phyloP scores from a whole-genome alignment of 1,139 yeast species.

The Kodamaea suecica region DNA sequence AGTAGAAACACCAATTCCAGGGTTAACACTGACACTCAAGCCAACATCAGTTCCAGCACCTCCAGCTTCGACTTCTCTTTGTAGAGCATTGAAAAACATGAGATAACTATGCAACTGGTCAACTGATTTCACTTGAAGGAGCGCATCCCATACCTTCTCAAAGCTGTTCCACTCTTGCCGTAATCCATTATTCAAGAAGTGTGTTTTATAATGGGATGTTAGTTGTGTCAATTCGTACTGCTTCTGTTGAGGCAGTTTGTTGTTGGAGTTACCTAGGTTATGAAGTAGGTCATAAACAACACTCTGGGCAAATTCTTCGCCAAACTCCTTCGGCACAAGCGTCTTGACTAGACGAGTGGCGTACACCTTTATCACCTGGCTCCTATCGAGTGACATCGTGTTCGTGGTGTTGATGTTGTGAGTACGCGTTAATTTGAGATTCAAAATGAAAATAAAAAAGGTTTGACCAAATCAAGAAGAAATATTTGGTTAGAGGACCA shows the following conservation, averaged over 20 bases:
- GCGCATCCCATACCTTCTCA: slow-evolving; percentile 28
- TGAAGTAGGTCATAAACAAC: slow-evolving; percentile 29
- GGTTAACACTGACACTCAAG: neutral
- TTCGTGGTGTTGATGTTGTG: slow-evolving; percentile 13
- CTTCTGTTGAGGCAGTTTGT: slow-evolving; percentile 9
- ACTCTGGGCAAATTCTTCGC: slow-evolving; percentile 36
- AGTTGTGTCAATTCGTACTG: slow-evolving; percentile 18
- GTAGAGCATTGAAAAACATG: slow-evolving; percentile 28
- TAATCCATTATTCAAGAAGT: slow-evolving; percentile 26
- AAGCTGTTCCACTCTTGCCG: slow-evolving; percentile 33
- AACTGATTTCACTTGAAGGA: slow-evolving; percentile 26
- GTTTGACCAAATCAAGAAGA: neutral
- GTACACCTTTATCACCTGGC: slow-evolving; percentile 35
- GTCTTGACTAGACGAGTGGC: slow-evolving; percentile 37
- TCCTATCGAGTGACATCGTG: slow-evolving; percentile 29
- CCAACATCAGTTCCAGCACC: neutral
- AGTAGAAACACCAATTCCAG: slow-evolving; percentile 1
- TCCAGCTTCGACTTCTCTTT: slow-evolving; percentile 5
- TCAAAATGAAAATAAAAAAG: slow-evolving; percentile 1
- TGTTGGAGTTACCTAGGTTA: slow-evolving; percentile 12
- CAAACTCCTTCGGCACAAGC: slow-evolving; percentile 39
- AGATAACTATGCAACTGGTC: slow-evolving; percentile 40
- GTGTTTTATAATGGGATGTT: slow-evolving; percentile 24
- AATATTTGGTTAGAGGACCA: too few species aligned
- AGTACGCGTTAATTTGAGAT: slow-evolving; percentile 3